phyloP scores from a whole-genome alignment of 2,329 filamentous ascomycete species.

The Pseudogymnoascus sp. region DNA sequence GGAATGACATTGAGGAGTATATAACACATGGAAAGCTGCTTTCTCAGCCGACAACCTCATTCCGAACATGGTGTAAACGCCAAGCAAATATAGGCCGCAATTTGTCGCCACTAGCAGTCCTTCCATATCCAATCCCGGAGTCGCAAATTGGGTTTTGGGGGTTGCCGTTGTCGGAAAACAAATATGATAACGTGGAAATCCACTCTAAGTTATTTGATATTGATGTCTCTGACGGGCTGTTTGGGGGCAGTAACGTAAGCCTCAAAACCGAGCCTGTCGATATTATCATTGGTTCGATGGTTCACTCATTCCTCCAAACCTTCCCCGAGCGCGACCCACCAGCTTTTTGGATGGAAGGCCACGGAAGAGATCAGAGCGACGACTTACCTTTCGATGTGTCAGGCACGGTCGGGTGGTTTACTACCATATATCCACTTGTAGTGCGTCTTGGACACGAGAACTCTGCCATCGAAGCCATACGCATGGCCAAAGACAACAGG shows the following conservation, averaged over 20 bases:
- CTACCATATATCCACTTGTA: constrained; percentile 30
- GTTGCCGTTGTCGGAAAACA: not conserved
- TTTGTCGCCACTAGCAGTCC: not conserved
- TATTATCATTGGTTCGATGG: constrained; percentile 29
- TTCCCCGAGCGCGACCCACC: constrained; percentile 31
- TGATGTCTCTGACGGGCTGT: constrained; percentile 24
- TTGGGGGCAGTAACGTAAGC: constrained; percentile 21
- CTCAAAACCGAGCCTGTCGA: constrained; percentile 31
- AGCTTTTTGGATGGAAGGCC: constrained; percentile 33
- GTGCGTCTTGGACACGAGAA: not conserved
- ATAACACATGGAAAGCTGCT: constrained; percentile 13
- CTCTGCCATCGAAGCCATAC: not conserved
- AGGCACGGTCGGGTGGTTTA: constrained; percentile 39
- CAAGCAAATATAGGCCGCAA: constrained; percentile 17
- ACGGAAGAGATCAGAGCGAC: constrained; percentile 30
- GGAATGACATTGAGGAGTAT: constrained; percentile 31
- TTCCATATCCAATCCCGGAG: not conserved
- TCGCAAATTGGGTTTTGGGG: not conserved
- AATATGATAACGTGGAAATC: not conserved
- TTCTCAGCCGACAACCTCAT: constrained; percentile 19
- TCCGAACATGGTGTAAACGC: constrained; percentile 30
- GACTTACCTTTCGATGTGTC: constrained; percentile 21
- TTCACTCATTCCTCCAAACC: constrained; percentile 27
- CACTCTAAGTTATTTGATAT: not conserved
- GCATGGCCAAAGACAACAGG: not conserved